A percentile compares a stretch with the other conserved stretches of the same genome.
These are phyloP conservation scores for Lotus japonicus DNA, from an alignment of 306 rosid species.

Conservation along the genomic window DNA sequence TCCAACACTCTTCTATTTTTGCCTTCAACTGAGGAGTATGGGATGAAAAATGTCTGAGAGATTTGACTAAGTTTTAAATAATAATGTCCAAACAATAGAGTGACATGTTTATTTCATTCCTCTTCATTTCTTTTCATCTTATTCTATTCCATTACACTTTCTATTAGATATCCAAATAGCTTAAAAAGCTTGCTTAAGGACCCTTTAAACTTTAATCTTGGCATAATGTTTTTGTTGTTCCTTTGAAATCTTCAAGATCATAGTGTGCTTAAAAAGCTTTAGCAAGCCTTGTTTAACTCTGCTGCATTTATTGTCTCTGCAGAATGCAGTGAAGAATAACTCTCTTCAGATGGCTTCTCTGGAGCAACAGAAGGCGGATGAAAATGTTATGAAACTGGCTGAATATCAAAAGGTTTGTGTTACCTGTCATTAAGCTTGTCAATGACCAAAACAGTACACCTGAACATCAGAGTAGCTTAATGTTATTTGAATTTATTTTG, in stretches of 20 bases:
- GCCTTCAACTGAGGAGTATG: background rate
- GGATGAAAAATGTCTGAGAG: background rate
- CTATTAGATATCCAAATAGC: background rate
- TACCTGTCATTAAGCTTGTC: conserved; percentile 14
- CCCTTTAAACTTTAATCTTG: background rate
- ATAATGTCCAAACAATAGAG: background rate
- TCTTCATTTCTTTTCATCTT: background rate
- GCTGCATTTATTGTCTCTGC: conserved; percentile 28
- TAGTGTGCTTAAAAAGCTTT: conserved; percentile 11
- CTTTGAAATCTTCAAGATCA: background rate
- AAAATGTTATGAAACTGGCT: conserved; percentile 76
- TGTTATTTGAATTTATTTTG: conserved; percentile 26
- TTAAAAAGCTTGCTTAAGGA: conserved; percentile 1
- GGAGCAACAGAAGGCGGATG: conserved; percentile 85
- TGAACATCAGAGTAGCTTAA: conserved; percentile 19
- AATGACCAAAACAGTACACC: conserved; percentile 13
- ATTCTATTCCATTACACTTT: background rate
- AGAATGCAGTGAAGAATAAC: conserved; percentile 70
- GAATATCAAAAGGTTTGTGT: conserved; percentile 83
- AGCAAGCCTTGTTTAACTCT: conserved; percentile 26
- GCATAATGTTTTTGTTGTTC: conserved; percentile 5
- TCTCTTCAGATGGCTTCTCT: conserved; percentile 86
- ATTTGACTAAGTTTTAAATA: no score
- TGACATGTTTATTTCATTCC: background rate
- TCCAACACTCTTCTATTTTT: background rate